Evolutionary conservation across 768 basidiomycete genomes (phyloP).

Genomic region (Goffeauzyma gilvescens): DNA sequence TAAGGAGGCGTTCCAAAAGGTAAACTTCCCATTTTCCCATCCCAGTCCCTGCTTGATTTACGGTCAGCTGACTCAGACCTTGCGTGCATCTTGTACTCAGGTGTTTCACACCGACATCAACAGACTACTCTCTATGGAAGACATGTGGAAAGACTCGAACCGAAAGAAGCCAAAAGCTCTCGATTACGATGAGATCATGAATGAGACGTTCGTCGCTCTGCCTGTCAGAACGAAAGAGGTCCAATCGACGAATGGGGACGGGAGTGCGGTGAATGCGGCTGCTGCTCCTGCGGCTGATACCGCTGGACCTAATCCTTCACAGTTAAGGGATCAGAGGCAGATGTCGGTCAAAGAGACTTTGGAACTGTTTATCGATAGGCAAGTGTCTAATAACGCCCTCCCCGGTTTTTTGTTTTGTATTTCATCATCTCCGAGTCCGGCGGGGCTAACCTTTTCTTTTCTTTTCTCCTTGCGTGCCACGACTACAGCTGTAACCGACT

Average conservation of each 20-base stretch:
- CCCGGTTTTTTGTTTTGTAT: not conserved
- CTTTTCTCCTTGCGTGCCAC: not conserved
- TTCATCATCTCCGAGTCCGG: not conserved
- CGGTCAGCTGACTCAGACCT: not conserved
- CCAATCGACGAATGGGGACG: slow-evolving; percentile 10
- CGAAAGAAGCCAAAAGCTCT: slow-evolving; percentile 71
- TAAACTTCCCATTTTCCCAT: slow-evolving; percentile 27
- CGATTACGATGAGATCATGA: slow-evolving; percentile 55
- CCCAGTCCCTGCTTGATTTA: not conserved
- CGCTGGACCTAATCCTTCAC: slow-evolving; percentile 12
- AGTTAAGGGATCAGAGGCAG: slow-evolving; percentile 64
- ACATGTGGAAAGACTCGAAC: slow-evolving; percentile 71
- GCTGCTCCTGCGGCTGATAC: slow-evolving; percentile 13
- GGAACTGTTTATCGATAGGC: slow-evolving; percentile 71
- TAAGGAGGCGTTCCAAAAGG: slow-evolving; percentile 65
- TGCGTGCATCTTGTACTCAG: no score
- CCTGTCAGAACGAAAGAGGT: slow-evolving; percentile 3
- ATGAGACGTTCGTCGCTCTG: slow-evolving; percentile 39
- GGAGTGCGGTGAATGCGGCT: slow-evolving; percentile 19
- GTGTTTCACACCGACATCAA: slow-evolving; percentile 74
- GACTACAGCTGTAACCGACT: slow-evolving; percentile 57
- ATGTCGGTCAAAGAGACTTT: slow-evolving; percentile 64
- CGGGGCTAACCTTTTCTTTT: not conserved
- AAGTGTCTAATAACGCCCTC: no score
- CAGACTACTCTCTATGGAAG: slow-evolving; percentile 75